Evolutionary conservation across 257 asterid species (phyloP).

Genomic region (Forsythia suspensa): DNA sequence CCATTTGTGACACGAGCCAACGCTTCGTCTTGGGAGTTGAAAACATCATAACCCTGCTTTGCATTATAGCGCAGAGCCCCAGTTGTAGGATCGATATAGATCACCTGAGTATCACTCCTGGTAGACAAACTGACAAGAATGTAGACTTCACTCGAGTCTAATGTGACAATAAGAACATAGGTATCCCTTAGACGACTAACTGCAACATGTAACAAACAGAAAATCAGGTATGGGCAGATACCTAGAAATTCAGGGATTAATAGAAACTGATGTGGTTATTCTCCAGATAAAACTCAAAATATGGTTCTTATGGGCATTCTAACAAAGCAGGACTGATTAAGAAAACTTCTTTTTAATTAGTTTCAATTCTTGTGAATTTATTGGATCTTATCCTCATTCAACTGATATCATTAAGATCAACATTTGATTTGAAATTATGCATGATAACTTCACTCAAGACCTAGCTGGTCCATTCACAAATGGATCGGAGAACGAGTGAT

Average conservation of each 20-base stretch:
- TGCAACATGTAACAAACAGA: constrained; percentile 27
- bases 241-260: too few relatives aligned
- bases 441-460: too few relatives aligned
- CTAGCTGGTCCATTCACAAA: too few relatives aligned
- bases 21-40: constrained; percentile 83
- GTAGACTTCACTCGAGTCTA: constrained; percentile 91
- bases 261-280: not conserved
- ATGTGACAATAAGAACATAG: constrained; percentile 71
- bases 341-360: too few relatives aligned
- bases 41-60: constrained; percentile 77
- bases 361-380: too few relatives aligned
- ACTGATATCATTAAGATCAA: too few relatives aligned
- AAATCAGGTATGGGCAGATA: not conserved
- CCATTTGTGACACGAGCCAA: constrained; percentile 69
- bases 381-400: too few relatives aligned
- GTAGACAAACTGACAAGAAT: constrained; percentile 75
- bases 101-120: constrained; percentile 84
- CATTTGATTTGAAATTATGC: too few relatives aligned
- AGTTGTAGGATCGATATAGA: constrained; percentile 95
- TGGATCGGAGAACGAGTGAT: too few relatives aligned
- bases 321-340: too few relatives aligned
- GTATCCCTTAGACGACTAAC: constrained; percentile 69
- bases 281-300: too few relatives aligned
- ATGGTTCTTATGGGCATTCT: too few relatives aligned
- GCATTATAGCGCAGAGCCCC: constrained; percentile 72